These are phyloP conservation scores for Prosopis cineraria DNA, from an alignment of 306 rosid genomes.

Conservation along the genomic window DNA sequence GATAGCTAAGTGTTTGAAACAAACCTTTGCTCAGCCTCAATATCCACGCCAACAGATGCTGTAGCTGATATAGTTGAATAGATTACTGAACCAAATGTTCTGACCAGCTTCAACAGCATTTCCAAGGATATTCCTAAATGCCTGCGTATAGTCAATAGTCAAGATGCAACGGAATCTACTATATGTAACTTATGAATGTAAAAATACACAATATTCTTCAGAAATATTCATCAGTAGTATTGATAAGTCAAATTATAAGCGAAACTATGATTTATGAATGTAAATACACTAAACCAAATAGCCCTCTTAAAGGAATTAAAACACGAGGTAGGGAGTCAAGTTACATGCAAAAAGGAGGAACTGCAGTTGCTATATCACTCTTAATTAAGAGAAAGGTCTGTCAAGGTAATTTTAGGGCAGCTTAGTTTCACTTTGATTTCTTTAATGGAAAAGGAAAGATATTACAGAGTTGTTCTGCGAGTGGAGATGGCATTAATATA, in stretches of 20 bases:
- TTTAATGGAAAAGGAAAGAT: neutral
- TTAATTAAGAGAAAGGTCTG: neutral
- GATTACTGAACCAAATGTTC: constrained; percentile 82
- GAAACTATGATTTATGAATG: neutral
- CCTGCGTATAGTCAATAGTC: constrained; percentile 49
- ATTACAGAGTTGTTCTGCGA: neutral
- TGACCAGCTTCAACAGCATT: constrained; percentile 88
- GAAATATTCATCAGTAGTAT: neutral
- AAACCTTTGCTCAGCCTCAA: constrained; percentile 96
- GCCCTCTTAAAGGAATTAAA: neutral
- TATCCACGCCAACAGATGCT: constrained; percentile 88
- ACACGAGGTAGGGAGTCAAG: neutral
- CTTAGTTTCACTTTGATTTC: neutral
- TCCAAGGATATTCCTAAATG: constrained; percentile 77
- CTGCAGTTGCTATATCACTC: neutral
- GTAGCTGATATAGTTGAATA: constrained; percentile 79
- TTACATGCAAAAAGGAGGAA: neutral
- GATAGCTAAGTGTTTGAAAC: constrained; percentile 1
- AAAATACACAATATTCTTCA: neutral
- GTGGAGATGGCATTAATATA: constrained; percentile 7
- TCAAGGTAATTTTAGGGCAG: neutral
- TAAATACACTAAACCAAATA: neutral
- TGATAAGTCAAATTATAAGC: too few species aligned
- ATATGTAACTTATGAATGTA: neutral
- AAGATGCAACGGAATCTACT: constrained; percentile 25